These are phyloP conservation scores for Tympanopsis confertula DNA, from an alignment of 2,329 filamentous ascomycete genomes.

Conservation along the genomic window DNA sequence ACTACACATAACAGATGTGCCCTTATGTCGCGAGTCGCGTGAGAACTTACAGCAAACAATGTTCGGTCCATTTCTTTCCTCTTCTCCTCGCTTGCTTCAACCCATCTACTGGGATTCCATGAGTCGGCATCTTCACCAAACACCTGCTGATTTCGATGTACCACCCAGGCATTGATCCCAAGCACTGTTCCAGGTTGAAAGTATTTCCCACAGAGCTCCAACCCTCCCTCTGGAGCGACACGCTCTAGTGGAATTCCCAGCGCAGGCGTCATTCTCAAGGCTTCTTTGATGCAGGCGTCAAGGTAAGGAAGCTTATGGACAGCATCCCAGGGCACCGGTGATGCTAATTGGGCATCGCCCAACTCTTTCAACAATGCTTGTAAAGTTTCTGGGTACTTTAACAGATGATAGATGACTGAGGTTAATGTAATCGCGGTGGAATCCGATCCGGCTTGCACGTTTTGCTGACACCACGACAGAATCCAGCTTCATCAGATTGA, in stretches of 20 bases:
- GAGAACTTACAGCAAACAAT: neutral
- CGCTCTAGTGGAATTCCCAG: constrained; percentile 12
- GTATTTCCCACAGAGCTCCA: constrained; percentile 6
- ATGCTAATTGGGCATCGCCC: constrained; percentile 7
- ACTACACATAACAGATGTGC: neutral
- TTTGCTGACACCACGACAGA: constrained; percentile 10
- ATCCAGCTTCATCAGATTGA: constrained; percentile 14
- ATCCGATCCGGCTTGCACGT: constrained; percentile 15
- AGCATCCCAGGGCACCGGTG: constrained; percentile 13
- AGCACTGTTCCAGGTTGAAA: constrained; percentile 12
- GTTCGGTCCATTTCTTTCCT: neutral
- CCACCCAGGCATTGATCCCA: constrained; percentile 12
- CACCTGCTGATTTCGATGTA: constrained; percentile 8
- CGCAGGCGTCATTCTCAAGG: constrained; percentile 13
- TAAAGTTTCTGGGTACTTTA: constrained; percentile 11
- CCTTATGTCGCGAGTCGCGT: neutral
- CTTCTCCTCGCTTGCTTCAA: neutral
- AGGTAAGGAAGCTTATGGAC: constrained; percentile 14
- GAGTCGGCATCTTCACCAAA: constrained; percentile 11
- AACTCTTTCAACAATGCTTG: constrained; percentile 14
- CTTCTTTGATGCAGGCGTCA: constrained; percentile 15
- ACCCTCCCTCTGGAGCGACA: constrained; percentile 11
- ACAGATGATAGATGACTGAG: constrained; percentile 13
- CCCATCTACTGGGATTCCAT: constrained; percentile 10
- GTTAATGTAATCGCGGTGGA: constrained; percentile 14